Base-by-base conservation (phyloP, 1,139 yeast species). In the Hemisphaericaspora xylofermentans region DNA sequence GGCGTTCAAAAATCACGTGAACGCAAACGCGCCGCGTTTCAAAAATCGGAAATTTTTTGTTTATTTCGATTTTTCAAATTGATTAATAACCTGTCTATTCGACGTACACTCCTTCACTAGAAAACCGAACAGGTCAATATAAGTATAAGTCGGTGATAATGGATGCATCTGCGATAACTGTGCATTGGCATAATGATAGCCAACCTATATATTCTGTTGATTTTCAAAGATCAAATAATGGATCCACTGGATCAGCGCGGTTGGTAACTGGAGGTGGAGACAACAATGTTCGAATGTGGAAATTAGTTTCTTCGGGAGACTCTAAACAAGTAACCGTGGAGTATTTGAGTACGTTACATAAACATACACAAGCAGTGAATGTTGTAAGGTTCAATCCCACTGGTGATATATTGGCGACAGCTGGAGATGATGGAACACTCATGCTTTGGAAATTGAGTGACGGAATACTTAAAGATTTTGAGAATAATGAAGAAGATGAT, bases 211-310 rank as follows among this genome's bases (percentile, higher is more conserved):
- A 91, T 60, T 77, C 91, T 21, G 82, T 87, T 1, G 82, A 82
- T 46, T 84, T 88, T 60, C 96, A 89, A 60, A 88, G 88, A 43
- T 4, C 56, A 54, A 15, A 27, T 12, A 12, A 4, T 15, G 25
- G 14, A 19, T 17, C 15, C 15, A 24, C 12, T 38, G 10, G 16
- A 30, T 9, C 33, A 34, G 17, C 18, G 41, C 15, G 93, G 34
- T 65, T 93, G 31, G 93, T 83, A 3, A 93, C 98, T 0, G 95
- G 89, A 0, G 98, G 98, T 13, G 98, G 98, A 31, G 98, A 93
- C 59, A 88, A 87, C 57, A 87, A 87, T 54, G 83, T 89, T 12
- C 71, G 98, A 41, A 65, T 88, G 27, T 83, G 95, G 82, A 59
- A 49, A 42, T 44, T 51, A 14, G 32, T 25, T 13, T 33, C 28